Evolutionary conservation across 345 rosid genomes (phyloP), one percentile per base, ranked within the genome.

Genomic region (Salix purpurea): DNA sequence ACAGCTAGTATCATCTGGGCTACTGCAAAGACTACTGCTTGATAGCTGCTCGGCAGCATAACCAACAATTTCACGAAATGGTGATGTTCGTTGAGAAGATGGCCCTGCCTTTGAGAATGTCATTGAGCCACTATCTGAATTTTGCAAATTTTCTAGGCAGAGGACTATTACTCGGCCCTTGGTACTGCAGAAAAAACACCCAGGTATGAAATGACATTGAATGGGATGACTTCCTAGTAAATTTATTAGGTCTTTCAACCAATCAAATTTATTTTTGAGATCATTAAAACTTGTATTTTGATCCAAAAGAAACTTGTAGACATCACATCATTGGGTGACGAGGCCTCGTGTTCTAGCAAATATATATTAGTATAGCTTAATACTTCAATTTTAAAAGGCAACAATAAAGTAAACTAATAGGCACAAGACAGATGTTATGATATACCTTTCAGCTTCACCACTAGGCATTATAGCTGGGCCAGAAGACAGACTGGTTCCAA

Each of bases 361-460:
- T 39, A n/a, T 28, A 19, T 50, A 65, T 12, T 48, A 16, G 56
- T 54, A 40, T 14, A 12, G 30, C 15, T 65, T 12, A 19, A 24
- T 36, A 70, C 37, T 46, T 66, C 32, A 7, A 56, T 54, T 77
- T 18, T 37, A 70, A 56, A 26, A 18, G 11, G 16, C 40, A 62
- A 30, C 13, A 48, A 54, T 36, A 13, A 66, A 60, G 54, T 14
- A 46, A 52, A 61, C 18, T 36, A 71, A 78, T 28, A 48, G 24
- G 69, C 60, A 72, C 21, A 64, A 70, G 14, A 50, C 46, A 80
- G 77, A 46, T 46, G 50, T 13, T 12, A 80, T 58, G 65, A 46
- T 42, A 48, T 39, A 96, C 99, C 98, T 92, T 88, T 96, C 99
- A 68, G 98, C 98, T 89, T 96, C 99, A 77, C 99, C 99, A 80